A percentile compares a stretch with the other conserved stretches of the same genome.
Conservation (phyloP, 345 rosid species). For the Geranium rotundifolium region DNA sequence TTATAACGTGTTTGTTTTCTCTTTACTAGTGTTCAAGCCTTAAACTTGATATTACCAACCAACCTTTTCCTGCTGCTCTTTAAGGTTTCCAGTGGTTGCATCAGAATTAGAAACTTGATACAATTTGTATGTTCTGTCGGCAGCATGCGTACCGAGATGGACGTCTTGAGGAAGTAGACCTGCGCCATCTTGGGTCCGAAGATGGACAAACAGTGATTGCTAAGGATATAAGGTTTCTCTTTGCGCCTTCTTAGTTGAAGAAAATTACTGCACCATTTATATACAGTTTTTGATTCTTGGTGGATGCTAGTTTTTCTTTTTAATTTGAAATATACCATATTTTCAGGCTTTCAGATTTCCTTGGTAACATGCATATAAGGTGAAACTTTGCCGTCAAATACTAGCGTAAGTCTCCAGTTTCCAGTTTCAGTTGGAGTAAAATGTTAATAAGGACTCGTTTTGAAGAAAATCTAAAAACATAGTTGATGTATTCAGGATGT, state of each 20-base stretch:
- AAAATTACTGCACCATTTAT: not conserved
- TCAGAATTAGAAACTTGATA: not conserved
- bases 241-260: not conserved
- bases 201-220: conserved; percentile 52
- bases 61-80: not conserved
- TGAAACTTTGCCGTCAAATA: conserved; percentile 7
- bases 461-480: not conserved
- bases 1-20: not conserved
- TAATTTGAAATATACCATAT: conserved; percentile 1
- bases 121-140: conserved; percentile 10
- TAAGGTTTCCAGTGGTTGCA: not conserved
- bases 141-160: conserved; percentile 77
- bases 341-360: conserved; percentile 65
- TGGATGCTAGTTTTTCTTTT: not conserved
- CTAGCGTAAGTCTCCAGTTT: not conserved
- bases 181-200: conserved; percentile 65
- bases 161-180: conserved; percentile 56
- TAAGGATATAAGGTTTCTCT: conserved; percentile 36
- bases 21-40: too few relatives aligned
- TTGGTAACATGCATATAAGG: conserved; percentile 35
- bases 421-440: not conserved
- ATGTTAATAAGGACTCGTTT: not conserved
- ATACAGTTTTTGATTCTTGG: not conserved
- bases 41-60: not conserved
- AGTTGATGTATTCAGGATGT: not conserved